Evolutionary conservation across 176 grass and related monocot genomes (phyloP).

Genomic region (Tillandsia fasciculata): DNA sequence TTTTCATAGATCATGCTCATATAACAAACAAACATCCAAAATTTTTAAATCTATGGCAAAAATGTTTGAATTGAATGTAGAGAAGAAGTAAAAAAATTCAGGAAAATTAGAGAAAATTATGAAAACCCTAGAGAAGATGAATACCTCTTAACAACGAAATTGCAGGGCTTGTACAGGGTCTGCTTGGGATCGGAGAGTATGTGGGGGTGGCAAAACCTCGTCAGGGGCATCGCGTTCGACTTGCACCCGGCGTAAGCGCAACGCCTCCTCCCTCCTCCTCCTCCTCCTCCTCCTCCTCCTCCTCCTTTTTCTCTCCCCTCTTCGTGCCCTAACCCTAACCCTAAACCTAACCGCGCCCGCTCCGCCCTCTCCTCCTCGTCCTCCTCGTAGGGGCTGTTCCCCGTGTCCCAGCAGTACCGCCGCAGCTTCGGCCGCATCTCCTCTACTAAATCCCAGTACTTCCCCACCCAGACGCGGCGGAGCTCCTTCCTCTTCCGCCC

Average conservation of each 20-base stretch:
- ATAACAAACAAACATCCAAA: too few relatives aligned
- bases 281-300: neutral
- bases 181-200: conserved; percentile 65
- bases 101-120: neutral
- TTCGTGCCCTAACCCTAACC: conserved; percentile 7
- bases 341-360: neutral
- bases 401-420: conserved; percentile 40
- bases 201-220: conserved; percentile 70
- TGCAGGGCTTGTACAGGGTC: conserved; percentile 74
- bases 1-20: too few relatives aligned
- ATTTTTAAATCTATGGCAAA: too few relatives aligned
- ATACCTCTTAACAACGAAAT: conserved; percentile 49
- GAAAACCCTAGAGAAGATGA: neutral
- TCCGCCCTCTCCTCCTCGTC: conserved; percentile 2
- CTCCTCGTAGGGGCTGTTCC: conserved; percentile 27
- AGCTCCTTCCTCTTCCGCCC: conserved; percentile 18
- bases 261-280: conserved; percentile 41
- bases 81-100: too few relatives aligned
- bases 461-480: conserved; percentile 7
- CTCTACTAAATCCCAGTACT: conserved; percentile 36
- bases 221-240: conserved; percentile 78
- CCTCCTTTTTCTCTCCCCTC: neutral
- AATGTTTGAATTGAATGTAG: too few relatives aligned
- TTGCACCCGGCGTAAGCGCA: conserved; percentile 82
- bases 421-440: conserved; percentile 36